Evolutionary conservation across 495 filamentous ascomycete genomes (phyloP).

Genomic region (Neurospora intermedia): DNA sequence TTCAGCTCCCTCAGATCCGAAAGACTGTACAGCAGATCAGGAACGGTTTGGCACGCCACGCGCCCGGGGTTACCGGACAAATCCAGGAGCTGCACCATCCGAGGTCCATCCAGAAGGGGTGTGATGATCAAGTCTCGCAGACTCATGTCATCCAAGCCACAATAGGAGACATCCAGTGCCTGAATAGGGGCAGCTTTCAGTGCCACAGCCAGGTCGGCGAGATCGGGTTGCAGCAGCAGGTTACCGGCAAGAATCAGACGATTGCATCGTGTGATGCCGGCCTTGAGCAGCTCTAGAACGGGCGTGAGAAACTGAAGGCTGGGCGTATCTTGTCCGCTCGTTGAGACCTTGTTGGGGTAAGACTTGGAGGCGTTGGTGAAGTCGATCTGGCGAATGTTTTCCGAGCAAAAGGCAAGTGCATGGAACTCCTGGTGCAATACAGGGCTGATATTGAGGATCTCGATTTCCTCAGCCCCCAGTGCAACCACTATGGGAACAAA

Average conservation of each 20-base stretch:
- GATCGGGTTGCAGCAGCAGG: constrained; percentile 12
- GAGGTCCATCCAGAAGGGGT: constrained; percentile 22
- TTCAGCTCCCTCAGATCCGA: constrained; percentile 41
- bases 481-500: constrained; percentile 11
- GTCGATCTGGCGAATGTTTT: constrained; percentile 34
- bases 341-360: constrained; percentile 1
- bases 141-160: constrained; percentile 18
- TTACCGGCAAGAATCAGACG: constrained; percentile 19
- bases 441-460: constrained; percentile 26
- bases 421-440: constrained; percentile 38
- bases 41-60: constrained; percentile 36
- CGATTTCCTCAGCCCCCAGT: constrained; percentile 22
- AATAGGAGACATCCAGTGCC: constrained; percentile 20
- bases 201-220: constrained; percentile 21
- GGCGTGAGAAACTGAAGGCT: constrained; percentile 22
- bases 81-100: constrained; percentile 42
- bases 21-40: constrained; percentile 12
- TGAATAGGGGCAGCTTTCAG: constrained; percentile 17
- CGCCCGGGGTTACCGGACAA: constrained; percentile 61
- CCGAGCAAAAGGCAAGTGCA: constrained; percentile 34
- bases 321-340: background rate
- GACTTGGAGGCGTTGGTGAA: constrained; percentile 25
- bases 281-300: constrained; percentile 19
- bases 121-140: constrained; percentile 32
- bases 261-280: constrained; percentile 21